Conservation (phyloP, 305 asterid species). For the Rubia balearica region DNA sequence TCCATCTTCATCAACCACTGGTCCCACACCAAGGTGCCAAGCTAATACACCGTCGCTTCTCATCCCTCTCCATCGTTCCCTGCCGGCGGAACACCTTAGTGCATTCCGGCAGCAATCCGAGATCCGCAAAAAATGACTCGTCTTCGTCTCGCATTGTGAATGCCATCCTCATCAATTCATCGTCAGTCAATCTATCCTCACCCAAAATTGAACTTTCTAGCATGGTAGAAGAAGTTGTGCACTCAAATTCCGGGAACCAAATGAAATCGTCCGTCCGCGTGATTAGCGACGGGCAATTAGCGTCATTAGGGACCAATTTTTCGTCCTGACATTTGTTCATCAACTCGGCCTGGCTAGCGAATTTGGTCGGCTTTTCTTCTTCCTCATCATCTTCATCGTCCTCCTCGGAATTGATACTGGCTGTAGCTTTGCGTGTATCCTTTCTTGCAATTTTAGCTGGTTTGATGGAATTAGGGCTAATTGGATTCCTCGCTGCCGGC, state of each 20-base stretch:
- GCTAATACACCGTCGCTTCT: constrained; percentile 41
- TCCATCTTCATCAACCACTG: constrained; percentile 23
- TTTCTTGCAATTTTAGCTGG: constrained; percentile 10
- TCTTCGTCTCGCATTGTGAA: constrained; percentile 75
- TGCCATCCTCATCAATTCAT: constrained; percentile 49
- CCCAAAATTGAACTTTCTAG: constrained; percentile 47
- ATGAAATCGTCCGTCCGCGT: constrained; percentile 35
- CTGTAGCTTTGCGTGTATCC: neutral
- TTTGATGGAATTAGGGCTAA: neutral
- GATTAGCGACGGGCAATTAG: constrained; percentile 25
- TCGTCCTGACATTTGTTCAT: constrained; percentile 9
- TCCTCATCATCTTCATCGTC: constrained; percentile 35
- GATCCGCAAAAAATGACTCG: constrained; percentile 70
- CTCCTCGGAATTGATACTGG: constrained; percentile 23
- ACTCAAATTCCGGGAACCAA: constrained; percentile 65
- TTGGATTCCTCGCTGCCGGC: constrained; percentile 42
- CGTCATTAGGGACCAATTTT: constrained; percentile 28
- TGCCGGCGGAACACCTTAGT: constrained; percentile 58
- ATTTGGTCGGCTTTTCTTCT: constrained; percentile 27
- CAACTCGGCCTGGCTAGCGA: constrained; percentile 21
- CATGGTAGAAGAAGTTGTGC: constrained; percentile 36
- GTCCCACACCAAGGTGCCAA: constrained; percentile 47
- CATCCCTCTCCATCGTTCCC: constrained; percentile 49
- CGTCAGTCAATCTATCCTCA: constrained; percentile 32
- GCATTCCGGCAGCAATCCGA: constrained; percentile 90